Base-by-base conservation (phyloP, 2,329 filamentous ascomycete species). In the Nannizziopsis arthrosporioides region DNA sequence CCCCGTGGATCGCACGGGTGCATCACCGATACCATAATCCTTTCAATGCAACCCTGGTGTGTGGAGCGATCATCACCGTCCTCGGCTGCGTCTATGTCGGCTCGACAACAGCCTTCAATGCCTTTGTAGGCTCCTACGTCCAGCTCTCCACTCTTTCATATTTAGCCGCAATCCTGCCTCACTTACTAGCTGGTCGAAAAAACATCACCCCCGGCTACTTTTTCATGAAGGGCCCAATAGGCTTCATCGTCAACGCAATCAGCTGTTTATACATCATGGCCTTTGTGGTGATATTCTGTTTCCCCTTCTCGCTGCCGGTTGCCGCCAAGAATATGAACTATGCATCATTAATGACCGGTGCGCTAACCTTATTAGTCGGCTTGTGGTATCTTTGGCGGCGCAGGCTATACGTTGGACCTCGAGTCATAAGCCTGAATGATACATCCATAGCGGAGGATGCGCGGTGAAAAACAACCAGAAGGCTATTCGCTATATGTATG, bases 261-360 rank as follows among this genome's bases (percentile, higher is more conserved):
- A 14, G n/a, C 15, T 31, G 38, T 32, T 34, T 72, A 36, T 73
- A 78, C 46, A 78, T 80, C 47, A 56, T 70, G 1, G 63, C 76
- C 15, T 80, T 79, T 54, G 68, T 75, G 46, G 64, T 77, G n/a
- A 73, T 80, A 50, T 80, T 75, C 62, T 78, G 75, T 57, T 80
- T 80, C 64, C 76, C 74, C 0, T 74, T 68, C 51, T 58, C 63
- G 0, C 54, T 74, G 43, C 69, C 72, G 9, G 67, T 70, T 5
- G 59, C 67, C 49, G 68, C 69, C 2, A 57, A 60, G 30, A 66
- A 61, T 2, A 77, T 78, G 75, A 78, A 77, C 54, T 77, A 77
- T 56, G 66, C 69, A 10, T 72, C 66, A 54, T 56, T 77, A 39
- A 72, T 77, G 53, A 72, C 70, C 1, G 73, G 72, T 10, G 74